Evolutionary conservation across 768 basidiomycete genomes (phyloP).

Genomic region (Pseudohyphozyma bogoriensis): DNA sequence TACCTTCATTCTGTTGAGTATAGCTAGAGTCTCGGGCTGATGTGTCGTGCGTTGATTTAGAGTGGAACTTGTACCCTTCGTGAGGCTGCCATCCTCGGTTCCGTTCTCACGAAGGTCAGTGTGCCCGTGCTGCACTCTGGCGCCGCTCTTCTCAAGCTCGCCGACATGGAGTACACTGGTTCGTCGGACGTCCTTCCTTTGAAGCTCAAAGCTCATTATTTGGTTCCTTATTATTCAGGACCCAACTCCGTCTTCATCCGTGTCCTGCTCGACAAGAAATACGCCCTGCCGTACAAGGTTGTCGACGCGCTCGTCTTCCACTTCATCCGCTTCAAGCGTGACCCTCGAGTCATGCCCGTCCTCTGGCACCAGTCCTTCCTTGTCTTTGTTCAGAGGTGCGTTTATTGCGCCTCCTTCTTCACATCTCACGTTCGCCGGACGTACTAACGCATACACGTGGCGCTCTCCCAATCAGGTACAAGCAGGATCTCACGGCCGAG

Average conservation of each 20-base stretch:
- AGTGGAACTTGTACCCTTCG: slow-evolving; percentile 70
- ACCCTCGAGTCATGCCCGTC: slow-evolving; percentile 77
- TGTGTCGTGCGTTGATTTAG: slow-evolving; percentile 36
- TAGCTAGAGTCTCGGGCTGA: not conserved
- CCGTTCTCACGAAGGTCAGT: slow-evolving; percentile 77
- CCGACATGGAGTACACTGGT: slow-evolving; percentile 95
- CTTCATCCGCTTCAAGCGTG: slow-evolving; percentile 85
- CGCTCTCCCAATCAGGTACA: slow-evolving; percentile 53
- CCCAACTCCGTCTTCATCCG: slow-evolving; percentile 96
- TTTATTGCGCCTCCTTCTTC: slow-evolving; percentile 15
- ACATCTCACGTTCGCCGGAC: not conserved
- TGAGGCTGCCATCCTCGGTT: slow-evolving; percentile 88
- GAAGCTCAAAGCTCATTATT: too few relatives aligned
- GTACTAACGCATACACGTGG: not conserved
- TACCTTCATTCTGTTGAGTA: not conserved
- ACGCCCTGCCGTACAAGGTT: slow-evolving; percentile 94
- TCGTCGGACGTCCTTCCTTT: slow-evolving; percentile 12
- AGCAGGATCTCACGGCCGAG: slow-evolving; percentile 85
- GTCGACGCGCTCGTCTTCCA: slow-evolving; percentile 96
- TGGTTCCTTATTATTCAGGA: slow-evolving; percentile 41
- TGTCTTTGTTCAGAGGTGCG: slow-evolving; percentile 81
- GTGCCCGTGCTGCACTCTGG: slow-evolving; percentile 95
- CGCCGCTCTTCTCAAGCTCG: slow-evolving; percentile 82
- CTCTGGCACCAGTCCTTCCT: slow-evolving; percentile 96
- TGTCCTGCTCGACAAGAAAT: slow-evolving; percentile 92